Conservation (phyloP, 2,329 filamentous ascomycete genomes). For the Cladosporium sp. region DNA sequence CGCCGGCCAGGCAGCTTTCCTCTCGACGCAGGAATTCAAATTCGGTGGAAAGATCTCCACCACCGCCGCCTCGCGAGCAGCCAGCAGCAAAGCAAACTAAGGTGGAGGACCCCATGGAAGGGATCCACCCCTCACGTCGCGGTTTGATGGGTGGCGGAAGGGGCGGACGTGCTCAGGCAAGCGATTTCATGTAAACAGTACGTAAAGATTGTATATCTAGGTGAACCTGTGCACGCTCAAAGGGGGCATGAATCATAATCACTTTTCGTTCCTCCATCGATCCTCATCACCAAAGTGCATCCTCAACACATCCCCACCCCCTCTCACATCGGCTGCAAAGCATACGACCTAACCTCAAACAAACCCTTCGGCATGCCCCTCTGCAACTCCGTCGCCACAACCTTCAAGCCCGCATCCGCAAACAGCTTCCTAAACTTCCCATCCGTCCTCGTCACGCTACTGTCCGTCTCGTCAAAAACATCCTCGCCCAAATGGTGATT, state of each 20-base stretch:
- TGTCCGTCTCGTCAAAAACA: slow-evolving; percentile 71
- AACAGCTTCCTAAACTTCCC: slow-evolving; percentile 68
- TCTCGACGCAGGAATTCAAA: slow-evolving; percentile 26
- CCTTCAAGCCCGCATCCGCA: slow-evolving; percentile 59
- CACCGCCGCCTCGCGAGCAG: slow-evolving; percentile 16
- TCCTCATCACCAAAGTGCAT: too few species aligned
- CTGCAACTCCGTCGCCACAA: slow-evolving; percentile 71
- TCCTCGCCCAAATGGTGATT: slow-evolving; percentile 54
- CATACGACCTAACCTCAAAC: slow-evolving; percentile 74
- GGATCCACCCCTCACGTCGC: slow-evolving; percentile 33
- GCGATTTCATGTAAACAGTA: slow-evolving; percentile 24
- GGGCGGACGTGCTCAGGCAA: slow-evolving; percentile 20
- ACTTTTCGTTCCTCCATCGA: neutral
- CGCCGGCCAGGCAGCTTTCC: slow-evolving; percentile 1
- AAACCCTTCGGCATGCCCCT: slow-evolving; percentile 65
- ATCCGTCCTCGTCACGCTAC: slow-evolving; percentile 73
- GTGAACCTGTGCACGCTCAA: neutral
- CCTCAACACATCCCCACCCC: neutral
- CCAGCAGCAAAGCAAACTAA: slow-evolving; percentile 11
- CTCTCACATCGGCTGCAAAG: slow-evolving; percentile 53
- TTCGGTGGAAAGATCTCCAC: slow-evolving; percentile 26
- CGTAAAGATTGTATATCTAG: slow-evolving; percentile 8
- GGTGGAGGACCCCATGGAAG: slow-evolving; percentile 27
- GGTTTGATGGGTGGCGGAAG: slow-evolving; percentile 26
- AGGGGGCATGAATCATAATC: neutral